Evolutionary conservation across 345 rosid genomes (phyloP).

Genomic region (Luvunga scandens): DNA sequence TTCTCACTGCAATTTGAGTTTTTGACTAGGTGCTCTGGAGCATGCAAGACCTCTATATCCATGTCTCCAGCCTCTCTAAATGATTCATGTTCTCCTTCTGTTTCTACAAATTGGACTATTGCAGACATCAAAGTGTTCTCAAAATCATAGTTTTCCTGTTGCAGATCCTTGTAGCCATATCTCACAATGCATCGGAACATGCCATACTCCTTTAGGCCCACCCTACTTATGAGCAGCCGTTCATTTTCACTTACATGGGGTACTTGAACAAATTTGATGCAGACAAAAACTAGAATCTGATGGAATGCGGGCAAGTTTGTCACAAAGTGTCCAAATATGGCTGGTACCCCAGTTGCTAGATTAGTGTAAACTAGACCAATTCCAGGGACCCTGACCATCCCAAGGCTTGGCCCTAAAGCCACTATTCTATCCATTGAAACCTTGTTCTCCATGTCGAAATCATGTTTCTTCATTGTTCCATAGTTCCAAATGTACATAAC

Average conservation of each 20-base stretch:
- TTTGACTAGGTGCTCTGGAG: not conserved
- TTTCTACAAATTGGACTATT: constrained; percentile 50
- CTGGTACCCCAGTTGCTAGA: constrained; percentile 72
- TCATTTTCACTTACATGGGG: constrained; percentile 62
- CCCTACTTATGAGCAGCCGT: constrained; percentile 61
- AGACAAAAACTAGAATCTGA: constrained; percentile 72
- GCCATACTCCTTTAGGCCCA: constrained; percentile 70
- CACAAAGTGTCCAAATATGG: constrained; percentile 80
- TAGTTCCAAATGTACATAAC: constrained; percentile 86
- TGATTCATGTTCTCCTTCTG: constrained; percentile 30
- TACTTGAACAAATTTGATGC: constrained; percentile 75
- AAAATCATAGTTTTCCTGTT: constrained; percentile 65
- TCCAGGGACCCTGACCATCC: constrained; percentile 84
- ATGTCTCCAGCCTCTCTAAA: constrained; percentile 11
- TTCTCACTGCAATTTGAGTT: constrained; percentile 11
- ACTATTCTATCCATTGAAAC: constrained; percentile 64
- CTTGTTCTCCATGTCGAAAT: constrained; percentile 77
- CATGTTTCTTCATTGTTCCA: constrained; percentile 70
- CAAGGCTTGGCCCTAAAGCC: constrained; percentile 71
- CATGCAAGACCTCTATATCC: constrained; percentile 2
- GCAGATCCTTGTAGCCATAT: constrained; percentile 79
- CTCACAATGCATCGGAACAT: constrained; percentile 86
- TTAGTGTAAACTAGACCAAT: constrained; percentile 75
- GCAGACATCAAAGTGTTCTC: constrained; percentile 57
- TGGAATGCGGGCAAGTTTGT: constrained; percentile 83